Conservation (phyloP, 2,329 filamentous ascomycete genomes). For the Sordariomycetes sp. region DNA sequence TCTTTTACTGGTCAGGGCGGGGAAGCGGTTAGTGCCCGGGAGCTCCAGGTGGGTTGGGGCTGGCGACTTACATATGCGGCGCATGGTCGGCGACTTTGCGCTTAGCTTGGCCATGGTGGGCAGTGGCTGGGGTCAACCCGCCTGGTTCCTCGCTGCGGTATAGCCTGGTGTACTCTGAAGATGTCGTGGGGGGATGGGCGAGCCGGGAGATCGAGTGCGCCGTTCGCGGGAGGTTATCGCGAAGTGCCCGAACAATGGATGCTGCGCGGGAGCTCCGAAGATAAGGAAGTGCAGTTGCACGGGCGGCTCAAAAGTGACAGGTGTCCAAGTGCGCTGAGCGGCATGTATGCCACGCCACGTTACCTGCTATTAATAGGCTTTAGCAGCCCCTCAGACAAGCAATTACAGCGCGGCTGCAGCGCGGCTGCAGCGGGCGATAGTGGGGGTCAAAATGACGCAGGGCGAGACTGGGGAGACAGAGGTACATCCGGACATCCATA, state of each 20-base stretch:
- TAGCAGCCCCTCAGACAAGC: not conserved
- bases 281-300: not conserved
- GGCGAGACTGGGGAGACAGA: not conserved
- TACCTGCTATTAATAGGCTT: not conserved
- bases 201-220: not conserved
- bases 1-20: conserved; percentile 58
- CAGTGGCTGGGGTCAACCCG: not conserved
- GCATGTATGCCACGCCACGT: not conserved
- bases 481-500: not conserved
- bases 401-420: not conserved
- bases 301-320: not conserved
- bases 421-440: not conserved
- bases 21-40: not conserved
- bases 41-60: not conserved
- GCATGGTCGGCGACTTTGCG: conserved; percentile 73
- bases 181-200: not conserved
- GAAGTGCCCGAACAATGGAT: not conserved
- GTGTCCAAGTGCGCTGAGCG: not conserved
- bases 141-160: not conserved
- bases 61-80: conserved; percentile 60
- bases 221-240: not conserved
- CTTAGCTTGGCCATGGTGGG: conserved; percentile 43
- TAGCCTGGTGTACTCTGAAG: not conserved
- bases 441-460: not conserved
- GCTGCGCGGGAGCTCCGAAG: not conserved